Evolutionary conservation across 129 eudicot genomes (phyloP).

Genomic region (Flaveria sonorensis): DNA sequence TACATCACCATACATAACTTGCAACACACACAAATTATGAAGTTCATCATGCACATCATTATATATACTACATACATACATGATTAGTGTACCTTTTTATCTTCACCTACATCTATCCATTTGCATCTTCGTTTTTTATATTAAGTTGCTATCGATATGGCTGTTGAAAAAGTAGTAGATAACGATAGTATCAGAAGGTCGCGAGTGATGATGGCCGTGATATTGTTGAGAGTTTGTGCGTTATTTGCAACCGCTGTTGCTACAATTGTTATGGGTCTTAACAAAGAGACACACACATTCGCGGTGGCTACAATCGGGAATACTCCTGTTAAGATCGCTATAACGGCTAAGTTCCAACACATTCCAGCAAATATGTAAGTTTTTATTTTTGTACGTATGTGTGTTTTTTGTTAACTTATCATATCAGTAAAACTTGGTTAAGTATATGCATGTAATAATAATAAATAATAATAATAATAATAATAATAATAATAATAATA

Average conservation of each 20-base stretch:
- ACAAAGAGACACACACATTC: slow-evolving; percentile 61
- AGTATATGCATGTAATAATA: no score
- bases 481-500: no score
- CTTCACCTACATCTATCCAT: not conserved
- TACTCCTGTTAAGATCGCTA: slow-evolving; percentile 59
- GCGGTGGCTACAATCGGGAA: slow-evolving; percentile 78
- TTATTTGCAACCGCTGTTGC: slow-evolving; percentile 63
- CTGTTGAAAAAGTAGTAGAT: slow-evolving; percentile 29
- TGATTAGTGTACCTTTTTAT: no score
- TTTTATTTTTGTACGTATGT: not conserved
- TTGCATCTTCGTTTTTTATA: not conserved
- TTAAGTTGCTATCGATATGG: slow-evolving; percentile 25
- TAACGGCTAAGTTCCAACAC: slow-evolving; percentile 73
- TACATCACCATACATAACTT: slow-evolving; percentile 31
- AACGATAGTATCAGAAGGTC: not conserved
- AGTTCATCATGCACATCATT: not conserved
- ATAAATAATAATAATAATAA: no score
- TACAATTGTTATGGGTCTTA: slow-evolving; percentile 74
- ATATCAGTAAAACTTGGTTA: not conserved
- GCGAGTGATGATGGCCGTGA: slow-evolving; percentile 28
- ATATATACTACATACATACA: slow-evolving; percentile 8
- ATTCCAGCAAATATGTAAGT: slow-evolving; percentile 77
- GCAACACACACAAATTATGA: slow-evolving; percentile 19
- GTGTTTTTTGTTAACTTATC: not conserved
- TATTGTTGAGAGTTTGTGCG: slow-evolving; percentile 52